These are phyloP conservation scores for Fusarium sp. DNA, from an alignment of 2,329 filamentous ascomycete genomes.

Conservation along the genomic window DNA sequence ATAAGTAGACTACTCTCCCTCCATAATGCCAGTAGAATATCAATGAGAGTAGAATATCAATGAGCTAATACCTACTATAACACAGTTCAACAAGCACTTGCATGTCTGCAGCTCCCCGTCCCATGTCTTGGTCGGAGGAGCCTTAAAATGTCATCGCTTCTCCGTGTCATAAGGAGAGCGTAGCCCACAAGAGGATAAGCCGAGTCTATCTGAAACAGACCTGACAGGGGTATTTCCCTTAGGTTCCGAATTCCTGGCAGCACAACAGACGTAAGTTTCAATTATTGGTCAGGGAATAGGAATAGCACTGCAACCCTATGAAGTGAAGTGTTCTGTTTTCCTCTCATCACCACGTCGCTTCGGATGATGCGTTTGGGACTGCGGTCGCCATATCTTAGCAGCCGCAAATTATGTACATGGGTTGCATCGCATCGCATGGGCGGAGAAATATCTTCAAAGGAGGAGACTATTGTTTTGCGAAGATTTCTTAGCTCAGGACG, in stretches of 20 bases:
- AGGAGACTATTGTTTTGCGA: not conserved
- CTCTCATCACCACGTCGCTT: conserved; percentile 3
- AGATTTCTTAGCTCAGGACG: conserved; percentile 15
- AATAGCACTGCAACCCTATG: conserved; percentile 32
- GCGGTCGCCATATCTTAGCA: conserved; percentile 7
- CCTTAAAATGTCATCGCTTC: conserved; percentile 31
- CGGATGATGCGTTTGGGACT: conserved; percentile 1
- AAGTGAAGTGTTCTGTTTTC: conserved; percentile 15
- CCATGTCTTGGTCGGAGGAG: conserved; percentile 35
- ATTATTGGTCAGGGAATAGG: conserved; percentile 19
- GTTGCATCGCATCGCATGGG: not conserved
- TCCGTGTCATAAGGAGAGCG: conserved; percentile 12
- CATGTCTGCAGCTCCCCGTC: conserved; percentile 26
- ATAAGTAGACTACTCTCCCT: conserved; percentile 10
- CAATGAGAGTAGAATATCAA: conserved; percentile 11
- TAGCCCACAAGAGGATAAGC: conserved; percentile 27
- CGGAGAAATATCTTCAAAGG: conserved; percentile 17
- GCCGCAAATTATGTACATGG: conserved; percentile 2
- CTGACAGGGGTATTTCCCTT: conserved; percentile 18
- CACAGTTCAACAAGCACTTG: conserved; percentile 2
- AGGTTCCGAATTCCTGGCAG: conserved; percentile 21
- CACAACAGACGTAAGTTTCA: conserved; percentile 24
- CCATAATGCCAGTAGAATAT: not conserved
- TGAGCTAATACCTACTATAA: conserved; percentile 14
- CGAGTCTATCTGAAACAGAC: conserved; percentile 34